Base-by-base conservation (phyloP, 2,329 filamentous ascomycete species). In the Rhynchosporium agropyri region DNA sequence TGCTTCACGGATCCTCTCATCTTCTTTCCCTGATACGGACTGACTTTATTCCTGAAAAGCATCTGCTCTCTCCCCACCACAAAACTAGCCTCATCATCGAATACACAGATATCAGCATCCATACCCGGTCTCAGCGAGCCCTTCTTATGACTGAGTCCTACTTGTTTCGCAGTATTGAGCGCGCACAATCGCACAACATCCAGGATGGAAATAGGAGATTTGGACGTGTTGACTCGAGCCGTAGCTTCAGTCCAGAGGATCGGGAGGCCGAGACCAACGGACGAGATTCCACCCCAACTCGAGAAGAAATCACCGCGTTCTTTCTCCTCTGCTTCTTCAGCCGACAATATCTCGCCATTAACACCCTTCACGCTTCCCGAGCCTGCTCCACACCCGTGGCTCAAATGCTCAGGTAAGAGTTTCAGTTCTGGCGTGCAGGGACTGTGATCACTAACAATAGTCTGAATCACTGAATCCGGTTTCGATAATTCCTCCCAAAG, bases 401-500 rank as follows among this genome's bases (percentile, higher is more conserved):
- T 70, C 81, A 84, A n/a, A 68, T 89, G 84, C 0, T 82, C 76
- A 0, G 94, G 93, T 0, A 97, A 84, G 20, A 96, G 84, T 77
- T 99, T 99, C 60, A 99, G 83, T 74, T 97, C 88, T 0, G 95
- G 94, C 3, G 95, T 98, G 80, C 95, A 98, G 5, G 95, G 95
- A 4, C 91, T 96, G 80, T 99, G 95, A 74, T 98, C 95, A 0
- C 90, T 96, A 2, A 99, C 95, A 36, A 99, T 84, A 0, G 95
- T 98, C 73, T 87, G 85, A 76, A 99, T 93, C 68, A 96, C 91
- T 9, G 91, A 91, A 71, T 93, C 87, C 0, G 79, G 72, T 69
- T 81, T 80, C 40, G 81, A 79, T 8, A 99, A 80, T 77, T 98
- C 95, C 7, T 84, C 83, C 95, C 95, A 99, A 0, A 99, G 65